Base-by-base conservation (phyloP, 164 flowering plant genomes). In the Berberis thunbergii region DNA sequence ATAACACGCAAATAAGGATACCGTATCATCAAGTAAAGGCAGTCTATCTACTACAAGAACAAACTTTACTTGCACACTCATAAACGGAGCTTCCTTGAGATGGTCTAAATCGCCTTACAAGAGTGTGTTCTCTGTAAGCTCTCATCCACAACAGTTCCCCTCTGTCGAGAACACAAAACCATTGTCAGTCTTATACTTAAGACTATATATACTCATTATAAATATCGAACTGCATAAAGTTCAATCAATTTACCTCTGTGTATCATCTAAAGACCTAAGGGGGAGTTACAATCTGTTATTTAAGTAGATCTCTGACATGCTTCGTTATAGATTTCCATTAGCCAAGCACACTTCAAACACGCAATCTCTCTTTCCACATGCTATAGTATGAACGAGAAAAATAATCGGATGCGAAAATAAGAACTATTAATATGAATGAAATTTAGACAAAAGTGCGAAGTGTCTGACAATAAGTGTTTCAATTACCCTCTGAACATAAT, bases 241-340 rank as follows among this genome's bases (percentile, higher is more conserved):
- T 49, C 13, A 56, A 57, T 43, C n/a, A n/a, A 67, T 62, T 76
- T 60, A 94, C 98, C 88, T 95, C 97, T n/a, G n/a, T 4, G 97
- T 97, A 74, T 95, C 97, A 79, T 95, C 99, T 10, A 91, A 78
- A 55, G 89, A 86, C 73, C 99, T 78, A 13, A 91, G n/a, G 91
- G 44, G 87, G 97, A 67, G 84, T n/a, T 67, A 67, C 67, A 45
- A 50, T 91, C 97, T 7, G 75, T n/a, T 2, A 68, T 79, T 76
- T n/a, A n/a, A 91, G 87, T 57, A 95, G 94, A 76, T 95, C 99
- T 69, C 82, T 83, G 38, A 95, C 97, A 65, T n/a, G 79, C 81
- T 83, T 95, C 99, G 71, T 95, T 91, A 66, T 91, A 95, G 63
- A 91, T 95, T 80, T 95, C 99, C 78, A 91, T 89, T 41, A n/a